These are phyloP conservation scores for Serendipita vermifera DNA, from an alignment of 768 basidiomycete genomes.

Conservation along the genomic window DNA sequence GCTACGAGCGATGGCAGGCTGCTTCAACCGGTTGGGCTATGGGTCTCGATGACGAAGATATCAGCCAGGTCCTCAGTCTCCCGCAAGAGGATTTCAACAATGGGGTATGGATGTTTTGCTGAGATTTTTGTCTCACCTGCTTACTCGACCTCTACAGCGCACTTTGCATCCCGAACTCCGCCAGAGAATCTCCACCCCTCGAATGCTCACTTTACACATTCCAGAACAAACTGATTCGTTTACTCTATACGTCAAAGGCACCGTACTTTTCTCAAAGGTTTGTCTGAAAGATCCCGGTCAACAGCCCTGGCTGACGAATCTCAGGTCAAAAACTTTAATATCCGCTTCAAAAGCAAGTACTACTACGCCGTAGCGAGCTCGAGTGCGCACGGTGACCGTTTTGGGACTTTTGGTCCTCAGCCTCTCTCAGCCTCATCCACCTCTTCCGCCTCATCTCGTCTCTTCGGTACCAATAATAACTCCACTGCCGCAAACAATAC, in stretches of 20 bases:
- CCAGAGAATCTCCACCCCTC: slow-evolving; percentile 52
- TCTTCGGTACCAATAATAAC: not conserved
- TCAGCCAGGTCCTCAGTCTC: slow-evolving; percentile 57
- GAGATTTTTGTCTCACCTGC: slow-evolving; percentile 11
- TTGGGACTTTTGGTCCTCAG: not conserved
- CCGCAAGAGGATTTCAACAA: slow-evolving; percentile 45
- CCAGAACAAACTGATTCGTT: slow-evolving; percentile 57
- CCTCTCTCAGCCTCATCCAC: not conserved
- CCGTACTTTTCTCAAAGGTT: slow-evolving; percentile 46
- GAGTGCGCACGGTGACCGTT: not conserved
- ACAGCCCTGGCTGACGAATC: slow-evolving; percentile 9
- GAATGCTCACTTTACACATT: slow-evolving; percentile 49
- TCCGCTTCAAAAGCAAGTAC: slow-evolving; percentile 48
- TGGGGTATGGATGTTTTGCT: slow-evolving; percentile 34
- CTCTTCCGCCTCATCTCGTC: not conserved
- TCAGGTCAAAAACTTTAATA: slow-evolving; percentile 50
- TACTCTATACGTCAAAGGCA: slow-evolving; percentile 54
- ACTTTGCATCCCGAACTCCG: slow-evolving; percentile 39
- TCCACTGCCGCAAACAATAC: not conserved
- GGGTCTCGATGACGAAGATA: slow-evolving; percentile 57
- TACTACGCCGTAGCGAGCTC: slow-evolving; percentile 20
- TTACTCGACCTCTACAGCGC: slow-evolving; percentile 23
- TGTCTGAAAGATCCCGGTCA: slow-evolving; percentile 9
- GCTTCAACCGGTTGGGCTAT: slow-evolving; percentile 60
- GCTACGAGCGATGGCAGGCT: slow-evolving; percentile 52